Conservation (phyloP, 108 stramenopile genomes). For the Conticribra weissflogii region DNA sequence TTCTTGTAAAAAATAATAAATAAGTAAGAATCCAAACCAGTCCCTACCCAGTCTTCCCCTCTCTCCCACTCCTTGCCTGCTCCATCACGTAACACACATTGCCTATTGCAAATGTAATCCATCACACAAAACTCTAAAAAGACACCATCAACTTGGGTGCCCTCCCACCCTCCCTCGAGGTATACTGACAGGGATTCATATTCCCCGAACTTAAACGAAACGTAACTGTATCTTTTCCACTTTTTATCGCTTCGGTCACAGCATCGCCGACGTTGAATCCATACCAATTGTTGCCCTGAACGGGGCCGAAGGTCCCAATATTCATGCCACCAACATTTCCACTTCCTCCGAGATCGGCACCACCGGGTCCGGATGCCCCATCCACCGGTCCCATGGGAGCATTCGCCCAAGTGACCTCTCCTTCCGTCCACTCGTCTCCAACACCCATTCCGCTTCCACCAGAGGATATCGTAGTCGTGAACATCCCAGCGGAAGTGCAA, state of each 20-base stretch:
- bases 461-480: conserved; percentile 17
- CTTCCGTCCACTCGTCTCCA: conserved; percentile 17
- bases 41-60: too few species aligned
- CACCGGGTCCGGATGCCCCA: too few species aligned
- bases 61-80: too few species aligned
- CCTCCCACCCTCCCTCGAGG: conserved; percentile 21
- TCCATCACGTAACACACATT: too few species aligned
- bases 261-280: conserved; percentile 24
- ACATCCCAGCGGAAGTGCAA: conserved; percentile 18
- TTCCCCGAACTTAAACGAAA: conserved; percentile 34
- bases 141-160: conserved; percentile 32
- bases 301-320: conserved; percentile 23
- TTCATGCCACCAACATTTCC: neutral
- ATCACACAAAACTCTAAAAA: conserved; percentile 11
- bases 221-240: conserved; percentile 10
- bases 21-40: too few species aligned
- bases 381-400: too few species aligned
- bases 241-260: conserved; percentile 1
- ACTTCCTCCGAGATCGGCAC: neutral
- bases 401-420: conserved; percentile 15
- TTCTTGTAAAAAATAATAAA: neutral
- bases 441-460: too few species aligned
- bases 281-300: conserved; percentile 18
- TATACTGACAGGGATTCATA: conserved; percentile 23
- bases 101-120: neutral